Conservation (phyloP, 1,284 basidiomycete genomes). For the Marasmius tenuissimus region DNA sequence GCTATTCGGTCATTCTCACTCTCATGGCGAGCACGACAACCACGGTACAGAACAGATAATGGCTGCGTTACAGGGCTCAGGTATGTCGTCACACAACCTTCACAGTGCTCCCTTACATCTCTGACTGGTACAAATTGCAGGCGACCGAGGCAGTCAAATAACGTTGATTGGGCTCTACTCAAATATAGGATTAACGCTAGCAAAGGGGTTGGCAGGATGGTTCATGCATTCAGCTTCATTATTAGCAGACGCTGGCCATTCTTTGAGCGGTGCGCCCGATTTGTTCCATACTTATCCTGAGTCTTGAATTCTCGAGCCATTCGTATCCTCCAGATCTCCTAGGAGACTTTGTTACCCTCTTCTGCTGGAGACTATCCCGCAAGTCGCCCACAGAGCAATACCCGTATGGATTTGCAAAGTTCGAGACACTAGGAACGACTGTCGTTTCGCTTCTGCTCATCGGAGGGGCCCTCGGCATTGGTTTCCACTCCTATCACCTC, state of each 20-base stretch:
- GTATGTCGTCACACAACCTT: constrained; percentile 36
- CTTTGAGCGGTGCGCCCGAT: constrained; percentile 71
- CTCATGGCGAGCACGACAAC: constrained; percentile 65
- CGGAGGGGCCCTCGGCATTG: constrained; percentile 90
- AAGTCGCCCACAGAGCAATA: constrained; percentile 76
- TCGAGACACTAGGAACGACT: constrained; percentile 90
- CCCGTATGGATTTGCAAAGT: constrained; percentile 91
- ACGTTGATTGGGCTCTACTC: constrained; percentile 85
- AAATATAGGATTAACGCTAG: constrained; percentile 80
- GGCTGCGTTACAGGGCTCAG: constrained; percentile 64
- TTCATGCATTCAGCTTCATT: constrained; percentile 89
- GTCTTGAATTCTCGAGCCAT: background rate
- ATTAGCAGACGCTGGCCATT: constrained; percentile 94
- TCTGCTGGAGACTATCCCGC: constrained; percentile 88
- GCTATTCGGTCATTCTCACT: constrained; percentile 62
- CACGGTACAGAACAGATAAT: constrained; percentile 75
- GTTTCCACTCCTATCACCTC: constrained; percentile 88
- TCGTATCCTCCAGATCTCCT: constrained; percentile 56
- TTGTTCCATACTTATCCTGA: constrained; percentile 10
- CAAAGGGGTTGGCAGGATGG: constrained; percentile 87
- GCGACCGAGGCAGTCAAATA: constrained; percentile 81
- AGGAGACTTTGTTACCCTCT: constrained; percentile 91
- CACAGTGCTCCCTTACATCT: constrained; percentile 8
- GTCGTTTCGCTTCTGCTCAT: constrained; percentile 81
- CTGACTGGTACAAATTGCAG: constrained; percentile 29